Conservation (phyloP, 1,139 yeast genomes). For the Yamadazyma atmosphaerica region DNA sequence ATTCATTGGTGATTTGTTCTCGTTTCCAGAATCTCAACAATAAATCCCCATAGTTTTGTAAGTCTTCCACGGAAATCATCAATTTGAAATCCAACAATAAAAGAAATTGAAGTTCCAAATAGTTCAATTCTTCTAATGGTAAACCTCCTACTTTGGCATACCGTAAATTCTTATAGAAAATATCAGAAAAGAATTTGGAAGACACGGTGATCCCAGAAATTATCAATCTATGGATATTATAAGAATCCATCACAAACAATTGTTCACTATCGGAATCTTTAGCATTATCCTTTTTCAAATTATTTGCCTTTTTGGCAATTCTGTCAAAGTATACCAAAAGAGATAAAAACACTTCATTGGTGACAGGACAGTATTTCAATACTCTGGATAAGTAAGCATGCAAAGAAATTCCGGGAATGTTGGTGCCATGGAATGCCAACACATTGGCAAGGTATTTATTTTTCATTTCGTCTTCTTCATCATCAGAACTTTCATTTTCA, state of each 20-base stretch:
- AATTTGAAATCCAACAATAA: constrained; percentile 81
- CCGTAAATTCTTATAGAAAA: constrained; percentile 91
- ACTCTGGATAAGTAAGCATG: constrained; percentile 89
- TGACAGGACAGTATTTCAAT: constrained; percentile 94
- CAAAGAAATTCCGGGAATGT: constrained; percentile 89
- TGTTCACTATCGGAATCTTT: constrained; percentile 40
- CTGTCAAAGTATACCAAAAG: constrained; percentile 91
- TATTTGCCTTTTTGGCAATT: constrained; percentile 85
- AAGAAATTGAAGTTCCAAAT: constrained; percentile 86
- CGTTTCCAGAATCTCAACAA: constrained; percentile 82
- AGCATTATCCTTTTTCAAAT: constrained; percentile 31
- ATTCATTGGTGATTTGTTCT: constrained; percentile 49
- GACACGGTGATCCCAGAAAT: constrained; percentile 97
- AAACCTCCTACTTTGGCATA: constrained; percentile 98
- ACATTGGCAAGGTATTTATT: constrained; percentile 70
- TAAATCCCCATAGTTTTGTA: constrained; percentile 88
- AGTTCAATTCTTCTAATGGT: constrained; percentile 90
- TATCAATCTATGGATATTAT: constrained; percentile 88
- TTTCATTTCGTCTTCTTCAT: constrained; percentile 47
- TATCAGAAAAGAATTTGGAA: constrained; percentile 92
- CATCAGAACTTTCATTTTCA: constrained; percentile 32
- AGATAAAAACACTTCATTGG: constrained; percentile 92
- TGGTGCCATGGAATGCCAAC: constrained; percentile 91
- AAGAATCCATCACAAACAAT: constrained; percentile 91
- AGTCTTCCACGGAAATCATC: constrained; percentile 86